Base-by-base conservation (phyloP, 1,284 basidiomycete species). In the Boletus holoroseus region DNA sequence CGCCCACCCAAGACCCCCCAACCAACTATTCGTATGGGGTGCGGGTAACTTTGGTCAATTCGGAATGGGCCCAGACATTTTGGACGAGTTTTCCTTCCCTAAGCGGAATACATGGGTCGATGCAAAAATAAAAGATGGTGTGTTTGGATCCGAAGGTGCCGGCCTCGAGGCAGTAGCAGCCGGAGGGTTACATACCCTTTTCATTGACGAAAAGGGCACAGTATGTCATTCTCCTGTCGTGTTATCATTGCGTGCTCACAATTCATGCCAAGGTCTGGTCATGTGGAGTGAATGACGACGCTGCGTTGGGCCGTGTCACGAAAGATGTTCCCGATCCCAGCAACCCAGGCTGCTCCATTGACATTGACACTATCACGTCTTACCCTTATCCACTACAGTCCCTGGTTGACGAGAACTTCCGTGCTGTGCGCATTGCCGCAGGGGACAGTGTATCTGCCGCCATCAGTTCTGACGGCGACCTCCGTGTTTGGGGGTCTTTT, bases 401-500 rank as follows among this genome's bases (percentile, higher is more conserved):
- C 11, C 72, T 93, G 20, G 74, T 82, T 30, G 81, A 88, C 47
- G 83, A 87, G 58, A 74, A 76, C 3, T 96, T 94, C 75, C 81
- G 88, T 44, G 88, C 93, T 0, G 90, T 93, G 5, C 79, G 83
- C 54, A 77, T 91, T 44, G 86, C 83, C 34, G 87, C 89, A 18
- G 91, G 92, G 15, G 92, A 94, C 66, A 91, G 83, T 55, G 85
- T 91, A 56, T 89, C 85, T 58, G 85, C 90, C 35, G 91, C 88
- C 13, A 75, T 95, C 55, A 85, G 83, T 51, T 77, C 79, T 52
- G 74, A 83, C 49, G 93, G 94, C 37, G 83, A 90, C 54, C 71
- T 96, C 22, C 76, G 87, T 46, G 88, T 89, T 12, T 97, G 94
- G 94, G 94, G 94, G 32, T 87, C 86, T 48, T 97, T 96, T 76